A percentile compares a stretch with the other conserved stretches of the same genome.
These are phyloP conservation scores for Phytophthora meadii DNA, from an alignment of 352 stramenopile genomes.

Conservation along the genomic window DNA sequence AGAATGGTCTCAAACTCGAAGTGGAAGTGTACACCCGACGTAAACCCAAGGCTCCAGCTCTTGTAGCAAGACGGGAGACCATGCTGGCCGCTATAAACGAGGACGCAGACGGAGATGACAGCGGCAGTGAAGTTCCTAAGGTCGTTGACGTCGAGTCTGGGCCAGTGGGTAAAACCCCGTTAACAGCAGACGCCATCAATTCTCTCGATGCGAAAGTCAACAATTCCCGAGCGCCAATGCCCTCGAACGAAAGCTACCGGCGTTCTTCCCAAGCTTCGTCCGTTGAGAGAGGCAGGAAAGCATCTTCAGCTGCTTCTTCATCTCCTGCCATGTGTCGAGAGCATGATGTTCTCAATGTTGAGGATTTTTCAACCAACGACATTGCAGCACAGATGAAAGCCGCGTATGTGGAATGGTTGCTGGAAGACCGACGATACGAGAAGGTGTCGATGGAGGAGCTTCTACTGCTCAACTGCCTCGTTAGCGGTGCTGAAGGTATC, in stretches of 20 bases:
- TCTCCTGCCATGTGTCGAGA: conserved; percentile 25
- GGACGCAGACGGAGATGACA: conserved; percentile 20
- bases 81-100: conserved; percentile 28
- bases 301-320: conserved; percentile 27
- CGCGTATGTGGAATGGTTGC: conserved; percentile 35
- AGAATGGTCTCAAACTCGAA: conserved; percentile 77
- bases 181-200: conserved; percentile 13
- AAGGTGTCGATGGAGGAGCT: conserved; percentile 39
- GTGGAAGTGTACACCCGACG: conserved; percentile 75
- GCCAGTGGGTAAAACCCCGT: conserved; percentile 5
- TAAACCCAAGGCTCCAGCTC: conserved; percentile 38
- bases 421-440: conserved; percentile 34
- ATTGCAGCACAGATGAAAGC: conserved; percentile 35
- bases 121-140: conserved; percentile 14
- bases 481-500: conserved; percentile 33
- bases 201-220: conserved; percentile 17
- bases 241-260: conserved; percentile 10
- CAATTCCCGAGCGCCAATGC: conserved; percentile 21
- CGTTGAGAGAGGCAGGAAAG: conserved; percentile 17
- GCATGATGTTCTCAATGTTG: conserved; percentile 33
- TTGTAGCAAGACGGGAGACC: conserved; percentile 25
- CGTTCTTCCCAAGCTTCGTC: conserved; percentile 34
- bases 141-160: conserved; percentile 10
- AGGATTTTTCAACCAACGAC: conserved; percentile 30
- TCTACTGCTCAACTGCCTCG: conserved; percentile 33